Conservation (phyloP, 805 yeast genomes). For the Cyberlindnera xylosilytica region DNA sequence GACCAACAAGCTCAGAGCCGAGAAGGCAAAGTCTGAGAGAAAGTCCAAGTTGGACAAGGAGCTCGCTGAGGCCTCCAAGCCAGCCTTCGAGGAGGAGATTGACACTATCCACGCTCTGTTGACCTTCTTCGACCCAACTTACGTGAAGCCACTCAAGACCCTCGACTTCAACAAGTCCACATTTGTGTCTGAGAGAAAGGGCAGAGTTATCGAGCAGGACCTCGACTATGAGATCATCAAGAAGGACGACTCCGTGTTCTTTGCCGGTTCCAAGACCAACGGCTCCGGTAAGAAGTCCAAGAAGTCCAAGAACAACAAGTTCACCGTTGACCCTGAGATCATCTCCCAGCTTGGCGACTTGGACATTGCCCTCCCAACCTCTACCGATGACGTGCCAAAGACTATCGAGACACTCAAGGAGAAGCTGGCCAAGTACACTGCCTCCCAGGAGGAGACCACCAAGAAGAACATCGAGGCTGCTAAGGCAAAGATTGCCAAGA, state of each 20-base stretch:
- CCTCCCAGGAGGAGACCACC: constrained; percentile 79
- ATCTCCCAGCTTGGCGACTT: constrained; percentile 75
- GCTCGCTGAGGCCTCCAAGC: constrained; percentile 69
- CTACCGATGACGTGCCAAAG: constrained; percentile 63
- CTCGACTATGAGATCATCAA: constrained; percentile 62
- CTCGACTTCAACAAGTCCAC: constrained; percentile 31
- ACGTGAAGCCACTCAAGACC: constrained; percentile 51
- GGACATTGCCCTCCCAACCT: constrained; percentile 74
- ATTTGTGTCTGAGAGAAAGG: constrained; percentile 25
- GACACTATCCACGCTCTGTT: constrained; percentile 70
- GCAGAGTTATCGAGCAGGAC: constrained; percentile 56
- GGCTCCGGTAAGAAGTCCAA: constrained; percentile 52
- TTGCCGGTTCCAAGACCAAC: constrained; percentile 43
- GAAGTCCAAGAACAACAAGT: constrained; percentile 51
- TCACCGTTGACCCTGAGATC: constrained; percentile 76
- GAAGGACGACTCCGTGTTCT: constrained; percentile 57
- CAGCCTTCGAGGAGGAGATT: constrained; percentile 84
- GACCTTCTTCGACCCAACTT: constrained; percentile 72
- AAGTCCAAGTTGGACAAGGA: constrained; percentile 64
- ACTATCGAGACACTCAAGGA: constrained; percentile 66
- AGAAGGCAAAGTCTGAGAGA: constrained; percentile 48
- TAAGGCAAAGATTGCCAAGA: constrained; percentile 68
- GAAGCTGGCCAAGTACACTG: constrained; percentile 65
- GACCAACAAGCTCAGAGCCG: constrained; percentile 43
- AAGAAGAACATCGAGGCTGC: constrained; percentile 72